phyloP scores from a whole-genome alignment of 768 basidiomycete species.

The Pleurotus giganteus region DNA sequence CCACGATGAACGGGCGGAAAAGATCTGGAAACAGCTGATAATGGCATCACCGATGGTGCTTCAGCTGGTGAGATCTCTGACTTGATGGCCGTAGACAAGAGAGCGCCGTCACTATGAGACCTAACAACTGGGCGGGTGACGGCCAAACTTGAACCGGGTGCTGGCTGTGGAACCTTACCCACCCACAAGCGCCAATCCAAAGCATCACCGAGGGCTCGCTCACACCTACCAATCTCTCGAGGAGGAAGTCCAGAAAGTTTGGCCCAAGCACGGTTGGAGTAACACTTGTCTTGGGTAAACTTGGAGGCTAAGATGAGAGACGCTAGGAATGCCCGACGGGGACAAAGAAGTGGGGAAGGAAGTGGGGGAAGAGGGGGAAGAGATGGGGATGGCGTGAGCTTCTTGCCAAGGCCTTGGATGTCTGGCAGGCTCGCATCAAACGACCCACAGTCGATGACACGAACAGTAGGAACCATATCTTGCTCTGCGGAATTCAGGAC shows the following conservation, averaged over 20 bases:
- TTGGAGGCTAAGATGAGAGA: conserved; percentile 88
- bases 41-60: not conserved
- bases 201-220: conserved; percentile 82
- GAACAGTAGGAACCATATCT: conserved; percentile 41
- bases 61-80: conserved; percentile 3
- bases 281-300: conserved; percentile 90
- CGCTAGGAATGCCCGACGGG: conserved; percentile 85
- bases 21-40: not conserved
- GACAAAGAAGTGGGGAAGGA: conserved; percentile 84
- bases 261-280: conserved; percentile 93
- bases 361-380: conserved; percentile 35
- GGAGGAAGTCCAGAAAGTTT: conserved; percentile 88
- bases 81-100: conserved; percentile 15
- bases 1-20: conserved; percentile 12
- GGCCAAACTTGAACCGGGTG: conserved; percentile 19
- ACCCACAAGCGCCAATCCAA: conserved; percentile 94
- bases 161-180: conserved; percentile 52
- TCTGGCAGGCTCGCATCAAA: conserved; percentile 19
- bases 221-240: conserved; percentile 84
- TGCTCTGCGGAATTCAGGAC: not conserved
- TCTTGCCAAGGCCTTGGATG: conserved; percentile 14
- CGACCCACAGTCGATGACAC: conserved; percentile 29
- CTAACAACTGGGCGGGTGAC: conserved; percentile 40
- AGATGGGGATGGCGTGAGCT: conserved; percentile 11
- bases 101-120: conserved; percentile 48